Percentiles rank a stretch among this genome's conserved stretches.
phyloP scores from a whole-genome alignment of 1,284 basidiomycete species.

The Veloboletus limbatus region DNA sequence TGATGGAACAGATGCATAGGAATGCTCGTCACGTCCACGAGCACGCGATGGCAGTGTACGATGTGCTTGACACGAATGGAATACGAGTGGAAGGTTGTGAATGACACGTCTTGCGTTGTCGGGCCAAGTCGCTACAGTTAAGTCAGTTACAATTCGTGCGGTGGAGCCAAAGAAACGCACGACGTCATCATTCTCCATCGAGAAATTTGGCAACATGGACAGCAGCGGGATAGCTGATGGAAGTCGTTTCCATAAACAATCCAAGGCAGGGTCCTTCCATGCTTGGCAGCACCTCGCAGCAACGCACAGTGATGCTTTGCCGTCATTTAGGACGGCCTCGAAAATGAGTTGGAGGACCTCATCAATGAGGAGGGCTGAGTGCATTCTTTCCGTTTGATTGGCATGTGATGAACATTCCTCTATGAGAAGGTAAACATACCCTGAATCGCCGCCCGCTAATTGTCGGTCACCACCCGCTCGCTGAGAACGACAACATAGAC shows the following conservation, averaged over 20 bases:
- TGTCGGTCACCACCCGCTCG: neutral
- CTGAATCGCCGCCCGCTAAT: neutral
- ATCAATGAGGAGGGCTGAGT: constrained; percentile 48
- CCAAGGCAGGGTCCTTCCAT: constrained; percentile 58
- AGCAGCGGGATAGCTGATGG: constrained; percentile 47
- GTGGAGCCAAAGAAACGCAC: constrained; percentile 8
- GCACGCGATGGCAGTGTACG: constrained; percentile 34
- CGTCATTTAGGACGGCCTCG: constrained; percentile 33
- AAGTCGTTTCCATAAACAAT: constrained; percentile 50
- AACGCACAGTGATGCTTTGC: constrained; percentile 30
- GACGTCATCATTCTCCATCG: constrained; percentile 3
- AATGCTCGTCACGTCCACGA: constrained; percentile 25
- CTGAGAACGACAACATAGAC: neutral
- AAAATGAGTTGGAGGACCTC: constrained; percentile 50
- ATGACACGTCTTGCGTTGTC: constrained; percentile 13
- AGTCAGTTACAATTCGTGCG: neutral
- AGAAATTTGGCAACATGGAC: constrained; percentile 39
- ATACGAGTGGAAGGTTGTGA: constrained; percentile 40
- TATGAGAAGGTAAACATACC: constrained; percentile 5
- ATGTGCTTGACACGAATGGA: constrained; percentile 48
- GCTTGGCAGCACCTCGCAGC: constrained; percentile 45
- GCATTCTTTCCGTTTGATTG: constrained; percentile 36
- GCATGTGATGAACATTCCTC: neutral
- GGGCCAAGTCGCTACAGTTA: constrained; percentile 16
- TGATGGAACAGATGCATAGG: constrained; percentile 24